phyloP scores from a whole-genome alignment of 164 flowering plant species.

The Sedum album region DNA sequence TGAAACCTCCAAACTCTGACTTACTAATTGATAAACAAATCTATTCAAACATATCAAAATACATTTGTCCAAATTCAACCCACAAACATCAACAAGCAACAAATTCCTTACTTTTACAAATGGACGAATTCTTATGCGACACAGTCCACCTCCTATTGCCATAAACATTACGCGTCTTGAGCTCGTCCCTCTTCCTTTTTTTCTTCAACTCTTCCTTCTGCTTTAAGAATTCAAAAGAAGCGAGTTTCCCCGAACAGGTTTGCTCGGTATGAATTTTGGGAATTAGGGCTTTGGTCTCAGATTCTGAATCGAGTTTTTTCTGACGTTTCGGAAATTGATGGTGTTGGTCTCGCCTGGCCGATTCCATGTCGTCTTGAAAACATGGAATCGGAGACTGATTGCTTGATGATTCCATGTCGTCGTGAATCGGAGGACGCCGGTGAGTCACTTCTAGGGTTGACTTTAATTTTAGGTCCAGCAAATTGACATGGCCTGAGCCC shows the following conservation, averaged over 20 bases:
- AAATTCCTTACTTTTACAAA: not conserved
- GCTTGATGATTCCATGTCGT: not conserved
- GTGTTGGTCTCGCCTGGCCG: not conserved
- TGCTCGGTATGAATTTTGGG: not conserved
- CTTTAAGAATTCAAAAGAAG: not conserved
- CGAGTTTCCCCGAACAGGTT: not conserved
- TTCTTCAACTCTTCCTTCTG: not conserved
- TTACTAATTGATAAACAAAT: too few relatives aligned
- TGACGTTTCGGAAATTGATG: not conserved
- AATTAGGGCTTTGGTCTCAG: not conserved
- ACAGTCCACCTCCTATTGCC: constrained; percentile 1
- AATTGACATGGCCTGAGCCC: too few relatives aligned
- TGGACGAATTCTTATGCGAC: not conserved
- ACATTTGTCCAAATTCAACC: too few relatives aligned
- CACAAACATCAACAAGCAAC: too few relatives aligned
- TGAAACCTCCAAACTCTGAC: not conserved
- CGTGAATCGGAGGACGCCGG: not conserved
- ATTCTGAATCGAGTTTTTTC: not conserved
- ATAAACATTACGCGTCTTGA: not conserved
- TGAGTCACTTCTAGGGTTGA: not conserved
- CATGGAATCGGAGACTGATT: not conserved
- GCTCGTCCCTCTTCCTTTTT: not conserved
- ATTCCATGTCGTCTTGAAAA: not conserved
- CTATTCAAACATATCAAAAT: too few relatives aligned
- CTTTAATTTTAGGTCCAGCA: not conserved